Evolutionary conservation across 1,284 basidiomycete genomes (phyloP), one percentile per base, ranked within the genome.

Genomic region (Kalmanozyma brasiliensis): DNA sequence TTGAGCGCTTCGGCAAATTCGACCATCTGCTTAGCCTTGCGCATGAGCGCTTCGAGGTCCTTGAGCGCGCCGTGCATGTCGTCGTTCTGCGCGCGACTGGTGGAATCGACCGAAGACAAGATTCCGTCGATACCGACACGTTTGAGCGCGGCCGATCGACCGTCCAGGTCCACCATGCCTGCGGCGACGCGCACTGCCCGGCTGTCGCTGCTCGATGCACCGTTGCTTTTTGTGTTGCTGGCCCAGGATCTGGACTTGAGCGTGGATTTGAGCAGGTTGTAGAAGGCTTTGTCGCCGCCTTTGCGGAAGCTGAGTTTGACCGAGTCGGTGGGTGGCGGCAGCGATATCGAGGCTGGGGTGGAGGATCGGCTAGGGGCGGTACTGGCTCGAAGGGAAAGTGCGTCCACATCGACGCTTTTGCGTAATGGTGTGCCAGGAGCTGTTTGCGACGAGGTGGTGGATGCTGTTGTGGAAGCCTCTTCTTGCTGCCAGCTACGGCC

Each of bases 11-110:
- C 90, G 1, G 95, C 94, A 24, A 97, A 87, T 36, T 88, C 87
- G 51, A 86, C 94, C 90, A 98, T 97, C 73, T 94, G 91, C 72
- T 89, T 90, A 0, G 94, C 94, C 81, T 94, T 92, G 47, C 90
- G 85, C 91, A 92, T 94, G 37, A 98, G 85, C 1, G 91, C 90
- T 78, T 98, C 93, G 22, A 98, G 86, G 78, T 98, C 95, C 72
- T 88, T 86, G 46, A 98, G 86, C 0, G 94, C 91, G 71, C 89
- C 88, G 42, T 87, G 86, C 85, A 98, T 89, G 66, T 89, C 86
- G 8, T 86, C 87, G 47, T 86, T 4, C 88, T 88, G n/a, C 87
- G 88, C 19, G 86, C 85, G 80, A 89, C 88, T 49, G 13, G 56
- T 62, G 23, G 64, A 51, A 34, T 70, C 56, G 42, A 61, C 59